These are phyloP conservation scores for Diaporthe longicolla DNA, from an alignment of 2,329 filamentous ascomycete species.

Conservation along the genomic window DNA sequence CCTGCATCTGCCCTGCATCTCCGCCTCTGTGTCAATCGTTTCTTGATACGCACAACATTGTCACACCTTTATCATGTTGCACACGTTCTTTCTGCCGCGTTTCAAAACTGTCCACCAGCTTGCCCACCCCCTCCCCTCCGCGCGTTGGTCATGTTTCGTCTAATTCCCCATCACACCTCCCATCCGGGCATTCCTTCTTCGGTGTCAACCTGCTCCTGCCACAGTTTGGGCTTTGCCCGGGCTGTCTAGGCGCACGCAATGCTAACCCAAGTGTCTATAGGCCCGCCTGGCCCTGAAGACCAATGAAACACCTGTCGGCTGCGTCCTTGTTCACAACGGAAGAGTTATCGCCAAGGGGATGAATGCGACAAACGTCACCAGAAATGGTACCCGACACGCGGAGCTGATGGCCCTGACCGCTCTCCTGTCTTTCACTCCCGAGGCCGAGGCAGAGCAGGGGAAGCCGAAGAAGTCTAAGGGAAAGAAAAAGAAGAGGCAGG, in stretches of 20 bases:
- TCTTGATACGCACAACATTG: conserved; percentile 15
- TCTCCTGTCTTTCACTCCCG: conserved; percentile 60
- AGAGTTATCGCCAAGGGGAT: conserved; percentile 89
- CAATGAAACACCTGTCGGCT: conserved; percentile 97
- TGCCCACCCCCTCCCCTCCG: neutral
- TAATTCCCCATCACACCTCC: neutral
- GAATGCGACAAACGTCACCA: conserved; percentile 95
- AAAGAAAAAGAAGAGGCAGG: conserved; percentile 38
- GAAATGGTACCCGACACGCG: conserved; percentile 93
- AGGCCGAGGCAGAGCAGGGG: conserved; percentile 48
- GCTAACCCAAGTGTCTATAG: conserved; percentile 59
- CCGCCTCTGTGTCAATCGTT: neutral
- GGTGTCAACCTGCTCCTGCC: neutral
- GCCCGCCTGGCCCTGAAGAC: conserved; percentile 86
- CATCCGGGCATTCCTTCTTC: neutral
- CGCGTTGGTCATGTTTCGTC: neutral
- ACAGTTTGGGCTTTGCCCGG: neutral
- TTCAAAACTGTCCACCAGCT: conserved; percentile 45
- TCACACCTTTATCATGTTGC: conserved; percentile 31
- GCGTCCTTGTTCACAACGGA: conserved; percentile 87
- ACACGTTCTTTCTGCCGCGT: conserved; percentile 37
- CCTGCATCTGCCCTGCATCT: neutral
- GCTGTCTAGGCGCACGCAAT: neutral
- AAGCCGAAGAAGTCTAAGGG: conserved; percentile 41
- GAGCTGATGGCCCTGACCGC: conserved; percentile 89